These are phyloP conservation scores for Talinum fruticosum DNA, from an alignment of 148 eudicot genomes.

Conservation along the genomic window DNA sequence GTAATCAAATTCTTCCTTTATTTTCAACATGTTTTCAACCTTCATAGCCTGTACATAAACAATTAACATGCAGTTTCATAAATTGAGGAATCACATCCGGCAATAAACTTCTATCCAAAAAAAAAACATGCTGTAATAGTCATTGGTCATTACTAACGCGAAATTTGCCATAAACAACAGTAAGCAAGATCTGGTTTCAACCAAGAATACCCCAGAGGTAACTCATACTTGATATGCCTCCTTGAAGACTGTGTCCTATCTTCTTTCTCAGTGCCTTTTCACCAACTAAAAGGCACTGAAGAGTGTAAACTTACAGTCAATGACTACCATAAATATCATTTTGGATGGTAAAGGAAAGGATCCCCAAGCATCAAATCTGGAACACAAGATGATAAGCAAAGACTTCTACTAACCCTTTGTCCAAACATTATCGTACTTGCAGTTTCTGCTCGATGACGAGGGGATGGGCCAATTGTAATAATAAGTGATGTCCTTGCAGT, in stretches of 20 bases:
- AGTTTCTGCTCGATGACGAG: constrained; percentile 90
- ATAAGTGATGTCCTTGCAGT: constrained; percentile 83
- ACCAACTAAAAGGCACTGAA: neutral
- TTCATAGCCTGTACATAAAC: constrained; percentile 56
- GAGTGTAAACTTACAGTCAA: neutral
- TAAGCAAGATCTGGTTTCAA: neutral
- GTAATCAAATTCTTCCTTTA: constrained; percentile 95
- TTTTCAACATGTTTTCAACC: constrained; percentile 91
- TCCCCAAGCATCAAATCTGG: neutral
- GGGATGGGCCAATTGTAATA: constrained; percentile 87
- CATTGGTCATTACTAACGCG: neutral
- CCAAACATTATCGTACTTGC: constrained; percentile 89
- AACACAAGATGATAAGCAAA: constrained; percentile 3
- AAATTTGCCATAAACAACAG: neutral
- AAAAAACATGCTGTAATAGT: too few relatives aligned
- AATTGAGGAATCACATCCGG: constrained; percentile 2
- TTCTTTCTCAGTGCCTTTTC: neutral
- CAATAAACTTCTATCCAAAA: too few relatives aligned
- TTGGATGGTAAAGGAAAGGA: neutral
- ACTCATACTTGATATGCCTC: neutral
- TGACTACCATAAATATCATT: neutral
- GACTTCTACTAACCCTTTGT: constrained; percentile 58
- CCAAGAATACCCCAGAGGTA: neutral
- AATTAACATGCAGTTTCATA: constrained; percentile 6
- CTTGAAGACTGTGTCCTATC: neutral